These are phyloP conservation scores for Aureobasidium sp. DNA, from an alignment of 2,329 filamentous ascomycete species.

Conservation along the genomic window DNA sequence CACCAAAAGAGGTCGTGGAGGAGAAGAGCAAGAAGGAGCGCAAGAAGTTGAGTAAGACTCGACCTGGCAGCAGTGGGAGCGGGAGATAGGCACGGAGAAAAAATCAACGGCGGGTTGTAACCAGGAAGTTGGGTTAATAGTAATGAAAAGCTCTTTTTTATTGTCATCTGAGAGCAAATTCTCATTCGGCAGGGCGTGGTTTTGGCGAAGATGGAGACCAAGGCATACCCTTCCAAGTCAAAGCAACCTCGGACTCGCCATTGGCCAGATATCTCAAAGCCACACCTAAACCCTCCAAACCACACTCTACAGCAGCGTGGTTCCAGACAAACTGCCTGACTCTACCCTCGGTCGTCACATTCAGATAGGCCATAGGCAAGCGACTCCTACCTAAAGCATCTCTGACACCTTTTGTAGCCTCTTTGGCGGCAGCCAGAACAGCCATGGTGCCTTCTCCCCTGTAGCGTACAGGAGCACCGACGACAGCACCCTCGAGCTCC, in stretches of 20 bases:
- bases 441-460: constrained; percentile 58
- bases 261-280: constrained; percentile 12
- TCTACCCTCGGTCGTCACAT: constrained; percentile 51
- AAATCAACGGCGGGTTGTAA: background rate
- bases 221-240: constrained; percentile 26
- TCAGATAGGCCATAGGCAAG: constrained; percentile 66
- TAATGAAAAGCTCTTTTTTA: background rate
- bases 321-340: constrained; percentile 71
- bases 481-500: constrained; percentile 75
- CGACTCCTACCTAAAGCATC: constrained; percentile 61
- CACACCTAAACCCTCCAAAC: constrained; percentile 48
- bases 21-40: constrained; percentile 5
- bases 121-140: background rate
- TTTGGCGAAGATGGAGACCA: constrained; percentile 16
- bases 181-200: background rate
- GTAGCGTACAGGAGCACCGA: constrained; percentile 67
- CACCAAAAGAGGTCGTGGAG: background rate
- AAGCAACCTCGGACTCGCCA: constrained; percentile 20
- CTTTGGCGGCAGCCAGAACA: constrained; percentile 60
- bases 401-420: constrained; percentile 71
- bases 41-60: constrained; percentile 13
- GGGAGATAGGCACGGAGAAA: background rate
- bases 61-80: constrained; percentile 10
- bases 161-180: background rate
- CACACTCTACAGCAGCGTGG: constrained; percentile 51